Base-by-base conservation (phyloP, 768 basidiomycete genomes). In the Termitomyces sp. region DNA sequence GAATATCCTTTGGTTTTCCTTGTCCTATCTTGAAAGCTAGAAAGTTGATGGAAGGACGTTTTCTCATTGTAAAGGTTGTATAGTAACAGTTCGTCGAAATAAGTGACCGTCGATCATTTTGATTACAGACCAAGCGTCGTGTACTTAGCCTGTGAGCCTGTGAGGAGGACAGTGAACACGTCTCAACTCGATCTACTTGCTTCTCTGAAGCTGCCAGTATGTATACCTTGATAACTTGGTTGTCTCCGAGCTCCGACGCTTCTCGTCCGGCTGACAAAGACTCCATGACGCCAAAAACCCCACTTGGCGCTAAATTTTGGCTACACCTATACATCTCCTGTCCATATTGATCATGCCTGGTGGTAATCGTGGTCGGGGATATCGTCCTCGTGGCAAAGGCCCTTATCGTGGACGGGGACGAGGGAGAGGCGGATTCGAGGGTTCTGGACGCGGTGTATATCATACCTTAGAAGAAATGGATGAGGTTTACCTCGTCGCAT, bases 391-490 rank as follows among this genome's bases (percentile, higher is more conserved):
- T 15, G 63, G 58, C 37, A 52, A 52, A 34, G 57, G 62, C 13
- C 45, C 54, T 9, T 60, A 62, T 45, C 65, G 70, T 49, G 69
- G 70, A 41, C 59, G 70, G 48, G 68, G 68, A 3, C 62, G 64
- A 3, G 68, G 70, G 28, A 56, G 68, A 31, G 67, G 67, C 0
- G 57, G 69, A 18, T 66, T 62, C 2, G 57, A 65, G 7, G 69
- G 66, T 29, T 50, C 55, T 16, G 65, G 63, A 29, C 59, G 56
- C 3, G 61, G 60, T 34, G 59, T 51, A 59, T 67, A 68, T 52
- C 62, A 72, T 29, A 61, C 63, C n/a, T 29, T 66, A 33, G 51
- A 60, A 16, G 65, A 66, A 16, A 66, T 64, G 60, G 56, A 42
- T 5, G 56, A 61, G 28, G 54, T 64, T 20, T 51, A 57, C 44